These are phyloP conservation scores for Cichorium intybus DNA, from an alignment of 140 eudicot genomes.

Conservation along the genomic window DNA sequence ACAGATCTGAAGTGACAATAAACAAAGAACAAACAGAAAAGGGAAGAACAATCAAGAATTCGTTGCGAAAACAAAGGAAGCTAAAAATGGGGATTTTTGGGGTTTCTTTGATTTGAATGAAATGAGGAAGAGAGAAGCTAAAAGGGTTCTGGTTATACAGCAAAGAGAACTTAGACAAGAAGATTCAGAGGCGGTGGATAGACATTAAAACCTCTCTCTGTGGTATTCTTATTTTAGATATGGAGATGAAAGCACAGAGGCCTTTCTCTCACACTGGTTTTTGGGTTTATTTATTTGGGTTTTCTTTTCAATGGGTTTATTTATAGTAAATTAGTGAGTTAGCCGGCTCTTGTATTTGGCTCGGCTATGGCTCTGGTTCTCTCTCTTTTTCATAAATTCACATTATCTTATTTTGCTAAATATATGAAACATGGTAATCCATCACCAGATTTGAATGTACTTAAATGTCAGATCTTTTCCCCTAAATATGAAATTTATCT, in stretches of 20 bases:
- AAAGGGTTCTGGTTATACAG: conserved; percentile 8
- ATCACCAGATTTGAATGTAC: conserved; percentile 15
- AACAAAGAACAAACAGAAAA: not conserved
- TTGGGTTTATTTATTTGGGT: conserved; percentile 29
- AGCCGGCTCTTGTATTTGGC: conserved; percentile 30
- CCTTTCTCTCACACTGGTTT: conserved; percentile 5
- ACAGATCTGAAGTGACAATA: conserved; percentile 43
- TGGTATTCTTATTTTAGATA: conserved; percentile 57
- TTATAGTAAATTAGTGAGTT: conserved; percentile 21
- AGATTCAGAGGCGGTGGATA: conserved; percentile 52
- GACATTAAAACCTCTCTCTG: conserved; percentile 52
- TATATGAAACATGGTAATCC: conserved; percentile 20
- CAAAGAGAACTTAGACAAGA: conserved; percentile 17
- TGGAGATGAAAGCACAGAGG: conserved; percentile 14
- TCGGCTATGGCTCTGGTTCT: conserved; percentile 10
- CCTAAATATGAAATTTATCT: not conserved
- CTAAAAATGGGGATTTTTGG: not conserved
- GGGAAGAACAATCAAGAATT: conserved; percentile 8
- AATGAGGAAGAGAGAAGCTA: conserved; percentile 20
- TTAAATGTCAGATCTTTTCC: conserved; percentile 19
- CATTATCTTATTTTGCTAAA: conserved; percentile 16
- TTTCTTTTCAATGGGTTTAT: conserved; percentile 28
- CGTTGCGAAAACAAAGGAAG: conserved; percentile 14
- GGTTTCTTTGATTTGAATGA: conserved; percentile 11
- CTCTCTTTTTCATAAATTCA: not conserved